Conservation (phyloP, 1,139 yeast genomes). For the Yamadazyma kanchanaburiensis region DNA sequence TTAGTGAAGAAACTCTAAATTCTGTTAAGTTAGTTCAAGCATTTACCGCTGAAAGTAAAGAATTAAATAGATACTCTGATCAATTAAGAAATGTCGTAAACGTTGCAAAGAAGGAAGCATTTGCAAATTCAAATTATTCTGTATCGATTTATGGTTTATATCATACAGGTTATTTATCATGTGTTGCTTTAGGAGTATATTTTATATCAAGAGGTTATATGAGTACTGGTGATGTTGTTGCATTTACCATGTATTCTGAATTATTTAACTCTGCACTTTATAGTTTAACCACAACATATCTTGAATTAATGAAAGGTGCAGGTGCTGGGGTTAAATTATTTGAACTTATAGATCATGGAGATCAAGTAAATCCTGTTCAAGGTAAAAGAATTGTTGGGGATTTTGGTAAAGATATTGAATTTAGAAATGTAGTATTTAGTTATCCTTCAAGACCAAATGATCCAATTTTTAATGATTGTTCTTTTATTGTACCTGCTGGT, state of each 20-base stretch:
- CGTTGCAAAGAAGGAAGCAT: slow-evolving; percentile 45
- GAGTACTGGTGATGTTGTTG: slow-evolving; percentile 48
- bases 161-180: slow-evolving; percentile 44
- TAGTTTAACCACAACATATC: slow-evolving; percentile 49
- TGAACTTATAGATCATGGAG: slow-evolving; percentile 42
- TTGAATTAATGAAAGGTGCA: slow-evolving; percentile 55
- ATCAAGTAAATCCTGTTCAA: slow-evolving; percentile 41
- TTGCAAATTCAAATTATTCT: slow-evolving; percentile 46
- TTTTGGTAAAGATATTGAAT: slow-evolving; percentile 55
- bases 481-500: slow-evolving; percentile 60
- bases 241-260: slow-evolving; percentile 49
- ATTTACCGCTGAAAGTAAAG: slow-evolving; percentile 45
- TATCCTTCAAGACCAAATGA: slow-evolving; percentile 91
- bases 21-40: slow-evolving; percentile 45
- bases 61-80: slow-evolving; percentile 36
- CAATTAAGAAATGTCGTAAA: slow-evolving; percentile 39
- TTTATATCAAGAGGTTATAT: slow-evolving; percentile 40
- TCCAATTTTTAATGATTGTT: slow-evolving; percentile 60
- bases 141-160: slow-evolving; percentile 45
- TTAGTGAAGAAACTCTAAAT: slow-evolving; percentile 44
- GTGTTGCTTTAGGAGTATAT: slow-evolving; percentile 45
- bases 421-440: slow-evolving; percentile 64
- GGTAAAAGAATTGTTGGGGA: slow-evolving; percentile 39
- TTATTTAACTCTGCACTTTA: slow-evolving; percentile 47
- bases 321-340: slow-evolving; percentile 52